A percentile compares a stretch with the other conserved stretches of the same genome.
Evolutionary conservation across 2,329 filamentous ascomycete species (phyloP).

Genomic region (Arthrinium phaeospermum): DNA sequence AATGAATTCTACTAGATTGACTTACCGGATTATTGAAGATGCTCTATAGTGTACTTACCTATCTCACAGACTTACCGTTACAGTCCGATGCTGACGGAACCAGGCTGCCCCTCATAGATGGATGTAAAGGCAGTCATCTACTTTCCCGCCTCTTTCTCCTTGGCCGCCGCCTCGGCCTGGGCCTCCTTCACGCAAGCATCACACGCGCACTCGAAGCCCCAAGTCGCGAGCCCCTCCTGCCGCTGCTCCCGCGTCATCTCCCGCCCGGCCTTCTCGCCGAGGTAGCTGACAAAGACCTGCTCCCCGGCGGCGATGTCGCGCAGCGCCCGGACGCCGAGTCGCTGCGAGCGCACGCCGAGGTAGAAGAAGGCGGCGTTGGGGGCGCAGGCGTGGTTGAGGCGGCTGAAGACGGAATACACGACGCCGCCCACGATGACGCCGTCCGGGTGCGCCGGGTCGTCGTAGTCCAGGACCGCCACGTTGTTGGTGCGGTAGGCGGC

Average conservation of each 20-base stretch:
- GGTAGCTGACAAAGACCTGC: neutral
- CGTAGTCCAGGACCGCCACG: neutral
- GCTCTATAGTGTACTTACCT: neutral
- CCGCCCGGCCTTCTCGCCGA: neutral
- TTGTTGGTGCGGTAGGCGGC: conserved; percentile 2
- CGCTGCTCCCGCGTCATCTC: neutral
- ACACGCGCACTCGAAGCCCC: neutral
- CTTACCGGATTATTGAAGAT: neutral
- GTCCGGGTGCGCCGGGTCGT: neutral
- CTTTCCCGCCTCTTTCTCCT: neutral
- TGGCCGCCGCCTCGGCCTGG: neutral
- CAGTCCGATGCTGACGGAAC: neutral
- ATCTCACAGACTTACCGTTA: neutral
- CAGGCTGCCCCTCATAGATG: neutral
- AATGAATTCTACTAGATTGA: too few species aligned
- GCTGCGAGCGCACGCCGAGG: neutral
- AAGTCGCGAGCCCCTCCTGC: neutral
- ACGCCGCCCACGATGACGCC: neutral
- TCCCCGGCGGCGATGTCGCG: neutral
- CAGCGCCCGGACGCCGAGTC: neutral
- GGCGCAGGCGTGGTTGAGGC: conserved; percentile 10
- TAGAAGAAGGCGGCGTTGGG: conserved; percentile 5
- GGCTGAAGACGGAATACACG: neutral
- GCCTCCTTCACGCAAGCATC: neutral
- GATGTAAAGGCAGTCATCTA: too few species aligned